Evolutionary conservation across 2,329 filamentous ascomycete genomes (phyloP).

Genomic region (Fusarium vanettenii): DNA sequence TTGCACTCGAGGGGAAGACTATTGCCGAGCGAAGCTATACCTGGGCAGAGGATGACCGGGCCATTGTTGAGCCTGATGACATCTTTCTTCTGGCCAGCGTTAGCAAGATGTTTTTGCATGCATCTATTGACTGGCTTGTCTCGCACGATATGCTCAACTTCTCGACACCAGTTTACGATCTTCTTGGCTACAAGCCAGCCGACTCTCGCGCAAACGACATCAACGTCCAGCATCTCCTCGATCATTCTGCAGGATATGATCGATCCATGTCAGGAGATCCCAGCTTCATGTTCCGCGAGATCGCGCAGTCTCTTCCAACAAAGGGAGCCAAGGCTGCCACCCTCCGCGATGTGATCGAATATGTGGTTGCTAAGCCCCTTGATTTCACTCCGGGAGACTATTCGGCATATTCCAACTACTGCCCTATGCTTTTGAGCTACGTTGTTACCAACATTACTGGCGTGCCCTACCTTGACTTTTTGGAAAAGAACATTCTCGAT

Average conservation of each 20-base stretch:
- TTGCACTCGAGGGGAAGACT: constrained; percentile 1
- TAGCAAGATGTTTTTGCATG: constrained; percentile 31
- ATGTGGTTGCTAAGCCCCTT: constrained; percentile 18
- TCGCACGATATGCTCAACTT: neutral
- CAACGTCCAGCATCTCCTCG: constrained; percentile 29
- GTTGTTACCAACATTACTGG: constrained; percentile 24
- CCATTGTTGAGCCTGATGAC: constrained; percentile 18
- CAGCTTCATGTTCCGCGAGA: constrained; percentile 16
- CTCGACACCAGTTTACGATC: constrained; percentile 18
- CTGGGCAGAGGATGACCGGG: constrained; percentile 29
- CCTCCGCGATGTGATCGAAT: constrained; percentile 28
- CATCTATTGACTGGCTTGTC: constrained; percentile 15
- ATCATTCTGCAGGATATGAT: constrained; percentile 23
- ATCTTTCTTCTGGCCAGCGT: constrained; percentile 27
- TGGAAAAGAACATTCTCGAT: constrained; percentile 22
- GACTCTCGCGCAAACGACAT: constrained; percentile 20
- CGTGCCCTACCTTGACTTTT: constrained; percentile 24
- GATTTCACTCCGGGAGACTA: constrained; percentile 20
- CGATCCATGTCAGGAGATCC: constrained; percentile 8
- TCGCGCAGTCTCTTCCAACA: constrained; percentile 4
- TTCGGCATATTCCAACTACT: constrained; percentile 31
- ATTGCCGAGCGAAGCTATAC: constrained; percentile 28
- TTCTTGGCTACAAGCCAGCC: constrained; percentile 17
- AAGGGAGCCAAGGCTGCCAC: constrained; percentile 24
- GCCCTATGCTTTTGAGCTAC: constrained; percentile 22